A percentile compares a stretch with the other conserved stretches of the same genome.
Conservation (phyloP, 2,329 filamentous ascomycete genomes). For the Talaromyces atroroseus region DNA sequence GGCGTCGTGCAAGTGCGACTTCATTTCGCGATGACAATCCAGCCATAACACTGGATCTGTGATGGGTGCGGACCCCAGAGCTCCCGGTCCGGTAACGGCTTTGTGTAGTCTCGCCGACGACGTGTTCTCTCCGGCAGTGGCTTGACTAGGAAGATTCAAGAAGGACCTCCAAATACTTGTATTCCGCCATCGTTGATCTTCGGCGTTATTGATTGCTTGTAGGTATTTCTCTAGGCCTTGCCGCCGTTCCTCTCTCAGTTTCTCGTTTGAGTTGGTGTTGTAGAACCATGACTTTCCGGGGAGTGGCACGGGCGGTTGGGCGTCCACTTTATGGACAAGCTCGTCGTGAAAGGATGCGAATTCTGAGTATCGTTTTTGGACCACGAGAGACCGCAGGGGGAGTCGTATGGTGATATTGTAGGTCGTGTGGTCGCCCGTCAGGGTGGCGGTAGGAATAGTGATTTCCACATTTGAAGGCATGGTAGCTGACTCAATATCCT, state of each 20-base stretch:
- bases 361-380: conserved; percentile 61
- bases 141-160: conserved; percentile 48
- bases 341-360: conserved; percentile 52
- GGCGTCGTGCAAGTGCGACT: conserved; percentile 56
- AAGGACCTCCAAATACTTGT: conserved; percentile 54
- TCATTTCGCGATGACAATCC: conserved; percentile 56
- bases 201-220: conserved; percentile 50
- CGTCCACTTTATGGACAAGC: conserved; percentile 47
- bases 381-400: conserved; percentile 53
- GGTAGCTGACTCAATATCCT: neutral
- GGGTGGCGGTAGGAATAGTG: conserved; percentile 45
- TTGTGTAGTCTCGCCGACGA: conserved; percentile 39
- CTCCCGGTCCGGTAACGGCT: conserved; percentile 36
- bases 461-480: conserved; percentile 44
- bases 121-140: conserved; percentile 25
- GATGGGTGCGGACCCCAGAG: conserved; percentile 31
- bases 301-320: conserved; percentile 49
- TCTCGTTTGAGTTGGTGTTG: conserved; percentile 51
- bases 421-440: conserved; percentile 49
- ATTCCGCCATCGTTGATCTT: conserved; percentile 55
- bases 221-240: conserved; percentile 55
- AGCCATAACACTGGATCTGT: conserved; percentile 57
- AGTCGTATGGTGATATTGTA: conserved; percentile 59
- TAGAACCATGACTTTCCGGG: conserved; percentile 59
- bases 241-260: conserved; percentile 54